Conservation (phyloP, 495 filamentous ascomycete species). For the Diplogelasinospora grovesii region DNA sequence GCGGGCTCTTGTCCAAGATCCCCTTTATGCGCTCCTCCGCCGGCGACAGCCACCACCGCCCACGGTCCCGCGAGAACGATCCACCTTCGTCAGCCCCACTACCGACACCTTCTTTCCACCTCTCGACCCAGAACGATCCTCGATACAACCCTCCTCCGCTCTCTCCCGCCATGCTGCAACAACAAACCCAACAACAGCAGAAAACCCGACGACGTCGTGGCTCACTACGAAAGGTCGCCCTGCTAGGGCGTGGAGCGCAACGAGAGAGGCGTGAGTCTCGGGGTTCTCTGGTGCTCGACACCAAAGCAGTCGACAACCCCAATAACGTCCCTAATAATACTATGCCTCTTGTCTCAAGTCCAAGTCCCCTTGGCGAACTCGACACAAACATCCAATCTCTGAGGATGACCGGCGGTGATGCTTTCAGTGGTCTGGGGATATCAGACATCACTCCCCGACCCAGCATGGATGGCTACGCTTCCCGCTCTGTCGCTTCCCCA, state of each 20-base stretch:
- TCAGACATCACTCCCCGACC: constrained; percentile 42
- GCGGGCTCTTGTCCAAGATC: constrained; percentile 55
- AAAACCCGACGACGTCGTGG: constrained; percentile 71
- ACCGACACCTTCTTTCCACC: constrained; percentile 21
- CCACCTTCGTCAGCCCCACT: constrained; percentile 11
- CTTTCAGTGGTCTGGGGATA: constrained; percentile 42
- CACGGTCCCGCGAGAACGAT: constrained; percentile 31
- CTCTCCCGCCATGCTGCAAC: constrained; percentile 40
- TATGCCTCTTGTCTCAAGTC: no score
- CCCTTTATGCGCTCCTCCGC: constrained; percentile 53
- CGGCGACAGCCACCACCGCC: constrained; percentile 34
- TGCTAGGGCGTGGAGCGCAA: constrained; percentile 62
- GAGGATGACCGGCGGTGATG: constrained; percentile 2
- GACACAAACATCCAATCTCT: neutral
- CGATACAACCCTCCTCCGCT: constrained; percentile 25
- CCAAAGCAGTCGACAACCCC: neutral
- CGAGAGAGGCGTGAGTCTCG: constrained; percentile 49
- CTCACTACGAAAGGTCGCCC: constrained; percentile 71
- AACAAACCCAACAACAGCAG: constrained; percentile 53
- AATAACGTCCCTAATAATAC: neutral
- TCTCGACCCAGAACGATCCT: no score
- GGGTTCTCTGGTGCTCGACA: constrained; percentile 40
- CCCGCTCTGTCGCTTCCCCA: constrained; percentile 9
- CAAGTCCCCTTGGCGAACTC: neutral
- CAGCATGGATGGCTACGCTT: constrained; percentile 37